Evolutionary conservation across 805 yeast species (phyloP), one percentile per base, ranked within the genome.

Genomic region (Yamadazyma sp.): DNA sequence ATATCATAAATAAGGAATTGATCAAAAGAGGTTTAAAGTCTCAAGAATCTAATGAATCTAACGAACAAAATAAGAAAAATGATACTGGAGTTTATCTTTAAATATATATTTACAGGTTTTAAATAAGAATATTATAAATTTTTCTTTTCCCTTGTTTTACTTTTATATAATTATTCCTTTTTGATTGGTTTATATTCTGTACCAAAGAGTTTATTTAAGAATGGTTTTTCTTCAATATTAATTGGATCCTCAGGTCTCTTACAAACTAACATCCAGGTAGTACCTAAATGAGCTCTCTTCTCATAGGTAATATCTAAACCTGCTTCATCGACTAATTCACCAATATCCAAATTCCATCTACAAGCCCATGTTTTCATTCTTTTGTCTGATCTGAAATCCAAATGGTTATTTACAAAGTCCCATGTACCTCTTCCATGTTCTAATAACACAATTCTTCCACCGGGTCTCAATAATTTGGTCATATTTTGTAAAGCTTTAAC

Each of bases 301-400:
- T 86, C 91, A 47, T 78, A 80, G 2, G 88, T 86, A 28, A 93
- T 75, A 45, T 84, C 89, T 37, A 93, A 67, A 0, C 95, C 95
- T 5, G 95, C 80, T 39, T 78, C 79, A 53, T 84, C 89, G 18
- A 93, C 72, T 26, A 93, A 69, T 48, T 83, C 94, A 16, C 89
- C 95, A 46, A 93, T 86, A 54, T 93, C 98, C 44, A 93, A 65
- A 55, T 93, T 93, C 97, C 98, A 93, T 53, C 98, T 70, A 60
- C 98, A 93, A 1, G 96, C 98, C 97, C 98, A 93, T 3, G 82
- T 78, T 40, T 82, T 76, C 63, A 89, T 76, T 60, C 96, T 81
- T 47, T 78, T 76, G 42, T 78, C 88, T 3, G 96, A 89, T 43
- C 93, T 71, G 41, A 77, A 76, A 57, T 93, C 97, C 56, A 93